Percentiles rank a stretch among this genome's conserved stretches.
Evolutionary conservation across 371 early-diverging fungal species (phyloP).

Genomic region (Entomophthora muscae): DNA sequence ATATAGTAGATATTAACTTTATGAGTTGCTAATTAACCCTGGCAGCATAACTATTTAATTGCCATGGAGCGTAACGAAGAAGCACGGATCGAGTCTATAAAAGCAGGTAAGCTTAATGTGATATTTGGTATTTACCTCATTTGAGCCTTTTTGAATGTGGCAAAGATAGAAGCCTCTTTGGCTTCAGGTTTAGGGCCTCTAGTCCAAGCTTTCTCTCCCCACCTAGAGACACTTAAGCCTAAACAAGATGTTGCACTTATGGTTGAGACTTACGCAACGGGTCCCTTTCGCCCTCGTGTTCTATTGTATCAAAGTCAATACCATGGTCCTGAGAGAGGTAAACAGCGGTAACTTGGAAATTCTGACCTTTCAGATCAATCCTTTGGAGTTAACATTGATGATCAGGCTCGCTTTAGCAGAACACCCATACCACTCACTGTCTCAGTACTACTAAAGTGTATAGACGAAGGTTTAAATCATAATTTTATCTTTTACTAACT

Average conservation of each 20-base stretch:
- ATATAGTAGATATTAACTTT: not conserved
- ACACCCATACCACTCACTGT: not conserved
- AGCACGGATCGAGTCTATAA: slow-evolving; percentile 1
- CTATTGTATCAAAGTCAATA: not conserved
- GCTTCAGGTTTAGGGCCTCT: not conserved
- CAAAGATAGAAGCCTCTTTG: not conserved
- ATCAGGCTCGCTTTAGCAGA: not conserved
- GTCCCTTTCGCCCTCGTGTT: not conserved
- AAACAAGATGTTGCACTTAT: not conserved
- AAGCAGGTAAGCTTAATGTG: slow-evolving; percentile 1
- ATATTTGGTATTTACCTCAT: not conserved
- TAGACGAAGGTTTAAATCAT: not conserved
- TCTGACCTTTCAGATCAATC: not conserved
- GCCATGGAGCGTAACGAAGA: not conserved
- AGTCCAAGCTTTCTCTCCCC: not conserved
- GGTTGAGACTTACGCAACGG: not conserved
- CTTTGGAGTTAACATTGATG: not conserved
- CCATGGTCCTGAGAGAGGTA: not conserved
- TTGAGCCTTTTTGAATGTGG: not conserved
- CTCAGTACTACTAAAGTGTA: not conserved
- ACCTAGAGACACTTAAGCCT: slow-evolving; percentile 2
- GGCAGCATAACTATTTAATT: not conserved
- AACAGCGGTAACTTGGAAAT: not conserved
- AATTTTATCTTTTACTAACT: no score
- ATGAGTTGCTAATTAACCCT: not conserved